A percentile compares a stretch with the other conserved stretches of the same genome.
These are phyloP conservation scores for Withania somnifera DNA, from an alignment of 305 asterid species.

Conservation along the genomic window DNA sequence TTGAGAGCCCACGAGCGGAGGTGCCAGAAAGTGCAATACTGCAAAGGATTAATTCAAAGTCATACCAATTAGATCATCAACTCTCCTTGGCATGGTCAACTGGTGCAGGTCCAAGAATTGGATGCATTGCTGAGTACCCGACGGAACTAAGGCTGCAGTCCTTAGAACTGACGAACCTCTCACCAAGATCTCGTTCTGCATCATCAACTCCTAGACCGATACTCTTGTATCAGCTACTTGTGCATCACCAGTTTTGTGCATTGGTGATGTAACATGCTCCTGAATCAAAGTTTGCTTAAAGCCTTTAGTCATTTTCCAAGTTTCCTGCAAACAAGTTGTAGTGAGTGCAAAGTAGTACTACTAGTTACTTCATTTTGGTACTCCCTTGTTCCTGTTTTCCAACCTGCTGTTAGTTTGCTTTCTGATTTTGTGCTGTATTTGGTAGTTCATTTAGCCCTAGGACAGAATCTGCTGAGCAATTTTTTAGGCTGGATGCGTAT, in stretches of 20 bases:
- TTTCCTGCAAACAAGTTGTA: not conserved
- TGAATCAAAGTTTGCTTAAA: not conserved
- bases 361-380: not conserved
- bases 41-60: constrained; percentile 63
- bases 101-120: constrained; percentile 65
- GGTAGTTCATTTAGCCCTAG: too few relatives aligned
- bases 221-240: not conserved
- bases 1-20: constrained; percentile 59
- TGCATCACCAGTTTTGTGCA: not conserved
- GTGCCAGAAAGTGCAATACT: constrained; percentile 48
- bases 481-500: too few relatives aligned
- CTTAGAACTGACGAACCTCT: constrained; percentile 68
- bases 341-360: not conserved
- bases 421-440: too few relatives aligned
- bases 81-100: constrained; percentile 63
- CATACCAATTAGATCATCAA: constrained; percentile 67
- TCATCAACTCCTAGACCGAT: not conserved
- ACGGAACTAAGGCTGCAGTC: constrained; percentile 68
- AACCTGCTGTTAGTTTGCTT: not conserved
- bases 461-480: too few relatives aligned
- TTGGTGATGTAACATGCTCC: not conserved
- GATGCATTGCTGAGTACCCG: constrained; percentile 76
- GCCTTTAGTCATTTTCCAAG: not conserved
- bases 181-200: constrained; percentile 28
- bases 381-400: not conserved